Percentiles rank a stretch among this genome's conserved stretches.
Evolutionary conservation across 2,329 filamentous ascomycete genomes (phyloP).

Genomic region (Aureobasidium sp.): DNA sequence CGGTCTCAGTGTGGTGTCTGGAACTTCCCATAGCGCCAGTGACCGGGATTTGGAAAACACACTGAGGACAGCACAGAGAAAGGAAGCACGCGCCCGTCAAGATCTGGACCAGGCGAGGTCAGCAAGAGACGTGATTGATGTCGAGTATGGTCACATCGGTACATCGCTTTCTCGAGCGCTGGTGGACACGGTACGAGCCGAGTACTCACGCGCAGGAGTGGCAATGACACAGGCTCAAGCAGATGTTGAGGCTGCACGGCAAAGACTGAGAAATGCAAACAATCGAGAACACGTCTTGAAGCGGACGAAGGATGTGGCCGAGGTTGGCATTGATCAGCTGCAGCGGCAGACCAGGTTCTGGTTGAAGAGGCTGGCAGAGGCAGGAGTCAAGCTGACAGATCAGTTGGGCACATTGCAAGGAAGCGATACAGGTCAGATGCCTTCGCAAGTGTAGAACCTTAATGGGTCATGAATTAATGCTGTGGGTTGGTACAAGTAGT

Average conservation of each 20-base stretch:
- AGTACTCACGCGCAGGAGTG: neutral
- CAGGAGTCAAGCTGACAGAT: slow-evolving; percentile 5
- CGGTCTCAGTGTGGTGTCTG: neutral
- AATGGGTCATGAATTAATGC: too few relatives aligned
- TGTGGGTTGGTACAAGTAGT: too few relatives aligned
- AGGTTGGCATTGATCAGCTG: neutral
- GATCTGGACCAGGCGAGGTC: slow-evolving; percentile 3
- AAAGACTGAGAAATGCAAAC: neutral
- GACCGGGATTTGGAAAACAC: neutral
- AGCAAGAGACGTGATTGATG: neutral
- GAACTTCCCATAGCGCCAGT: neutral
- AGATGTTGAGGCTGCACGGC: neutral
- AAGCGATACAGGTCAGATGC: neutral
- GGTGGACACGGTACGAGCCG: neutral
- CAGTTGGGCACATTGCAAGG: slow-evolving; percentile 2
- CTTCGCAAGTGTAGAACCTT: too few relatives aligned
- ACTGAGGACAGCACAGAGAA: neutral
- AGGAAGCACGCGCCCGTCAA: neutral
- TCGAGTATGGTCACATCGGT: neutral
- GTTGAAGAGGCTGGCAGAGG: slow-evolving; percentile 7
- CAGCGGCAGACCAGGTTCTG: slow-evolving; percentile 2
- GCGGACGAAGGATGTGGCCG: neutral
- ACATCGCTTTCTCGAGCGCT: neutral
- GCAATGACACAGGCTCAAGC: neutral
- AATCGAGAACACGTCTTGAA: neutral